Evolutionary conservation across 148 eudicot species (phyloP), one percentile per base, ranked within the genome.

Genomic region (Silene uniflora): DNA sequence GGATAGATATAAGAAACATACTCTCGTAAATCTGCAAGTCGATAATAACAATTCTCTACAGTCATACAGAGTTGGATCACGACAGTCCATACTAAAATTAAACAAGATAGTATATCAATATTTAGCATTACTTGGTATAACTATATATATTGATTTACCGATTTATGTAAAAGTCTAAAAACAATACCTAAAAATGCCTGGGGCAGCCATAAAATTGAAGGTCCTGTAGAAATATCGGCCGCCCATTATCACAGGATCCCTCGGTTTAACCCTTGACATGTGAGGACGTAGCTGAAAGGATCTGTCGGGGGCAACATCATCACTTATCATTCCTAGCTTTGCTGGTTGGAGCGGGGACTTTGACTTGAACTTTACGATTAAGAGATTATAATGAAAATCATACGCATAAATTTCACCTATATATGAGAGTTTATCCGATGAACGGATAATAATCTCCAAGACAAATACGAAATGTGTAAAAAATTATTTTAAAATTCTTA

Each of bases 351-450:
- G 52, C 7, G 27, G 1, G 2, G 71, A 0, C 12, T 39, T 42
- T 3, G 71, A 44, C 25, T 68, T 68, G 14, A 68, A 68, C 11
- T 42, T 19, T 18, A 68, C 9, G 23, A 42, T 18, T 8, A 68
- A 5, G 1, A 68, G 8, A 42, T 68, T 68, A 4, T 68, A 68
- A 11, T 68, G 71, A 42, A 68, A 68, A 42, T 68, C 71, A 42
- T 42, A 44, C 13, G 13, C 8, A 8, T 44, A 21, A 42, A 68
- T 42, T 19, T 68, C 55, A 5, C 71, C 71, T 0, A 42, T 7
- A 10, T 68, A 68, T 2, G 55, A 39, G 19, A 7, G 39, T n/a
- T n/a, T 49, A 39, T 68, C 71, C 0, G 54, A 19, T 0, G 71
- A n/a, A 21, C 14, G 25, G 0, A 68, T 49, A 68, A 68, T 14